These are phyloP conservation scores for Grosmannia serpens DNA, from an alignment of 2,329 filamentous ascomycete genomes.

Conservation along the genomic window DNA sequence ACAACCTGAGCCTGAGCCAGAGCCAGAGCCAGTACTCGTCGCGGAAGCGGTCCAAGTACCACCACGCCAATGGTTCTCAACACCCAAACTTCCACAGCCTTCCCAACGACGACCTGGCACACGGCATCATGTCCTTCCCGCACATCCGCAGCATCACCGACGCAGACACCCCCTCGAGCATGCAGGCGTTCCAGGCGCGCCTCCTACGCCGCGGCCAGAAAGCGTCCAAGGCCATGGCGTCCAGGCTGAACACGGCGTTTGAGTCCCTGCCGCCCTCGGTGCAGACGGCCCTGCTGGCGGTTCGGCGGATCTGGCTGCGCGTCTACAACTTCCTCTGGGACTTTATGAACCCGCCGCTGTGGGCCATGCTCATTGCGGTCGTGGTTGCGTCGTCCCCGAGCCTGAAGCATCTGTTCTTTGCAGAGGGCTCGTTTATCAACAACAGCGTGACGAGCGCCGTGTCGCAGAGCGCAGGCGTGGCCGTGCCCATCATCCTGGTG, in stretches of 20 bases:
- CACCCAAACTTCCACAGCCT: slow-evolving; percentile 9
- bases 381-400: slow-evolving; percentile 77
- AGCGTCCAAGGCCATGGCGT: slow-evolving; percentile 9
- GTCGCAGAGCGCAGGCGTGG: slow-evolving; percentile 74
- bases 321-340: slow-evolving; percentile 63
- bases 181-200: slow-evolving; percentile 29
- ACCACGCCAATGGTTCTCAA: slow-evolving; percentile 16
- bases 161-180: slow-evolving; percentile 26
- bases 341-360: slow-evolving; percentile 97
- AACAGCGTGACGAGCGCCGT: slow-evolving; percentile 89
- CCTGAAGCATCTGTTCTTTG: slow-evolving; percentile 79
- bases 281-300: slow-evolving; percentile 22
- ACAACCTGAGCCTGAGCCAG: slow-evolving; percentile 14
- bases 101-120: slow-evolving; percentile 27
- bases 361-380: slow-evolving; percentile 91
- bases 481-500: slow-evolving; percentile 88
- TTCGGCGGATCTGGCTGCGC: slow-evolving; percentile 26
- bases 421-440: slow-evolving; percentile 76
- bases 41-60: slow-evolving; percentile 17
- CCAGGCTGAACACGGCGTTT: slow-evolving; percentile 17
- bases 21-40: slow-evolving; percentile 9
- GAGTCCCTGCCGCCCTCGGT: slow-evolving; percentile 29
- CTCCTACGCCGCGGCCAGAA: slow-evolving; percentile 16
- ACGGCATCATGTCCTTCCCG: slow-evolving; percentile 53
- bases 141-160: slow-evolving; percentile 35